Percentiles rank a stretch among this genome's conserved stretches.
Conservation (phyloP, 225 moss, liverwort and hornwort genomes). For the Neckera pumila region DNA sequence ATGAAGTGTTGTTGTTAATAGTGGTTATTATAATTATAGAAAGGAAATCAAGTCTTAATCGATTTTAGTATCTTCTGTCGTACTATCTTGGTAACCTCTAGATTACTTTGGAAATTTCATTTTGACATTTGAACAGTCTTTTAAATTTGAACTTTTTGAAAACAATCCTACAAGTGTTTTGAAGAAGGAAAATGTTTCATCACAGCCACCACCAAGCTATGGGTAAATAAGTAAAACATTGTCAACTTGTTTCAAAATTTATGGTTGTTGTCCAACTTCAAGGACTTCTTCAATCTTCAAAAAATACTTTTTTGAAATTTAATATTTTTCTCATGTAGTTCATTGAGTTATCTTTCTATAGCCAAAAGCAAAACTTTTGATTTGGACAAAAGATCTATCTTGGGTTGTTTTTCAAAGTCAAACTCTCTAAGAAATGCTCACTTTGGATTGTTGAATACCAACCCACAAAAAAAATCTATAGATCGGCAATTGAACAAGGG, state of each 20-base stretch:
- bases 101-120: not conserved
- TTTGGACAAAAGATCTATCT: not conserved
- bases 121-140: fast-evolving
- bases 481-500: fast-evolving
- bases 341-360: not conserved
- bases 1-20: not conserved
- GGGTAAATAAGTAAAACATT: too few relatives aligned
- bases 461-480: not conserved
- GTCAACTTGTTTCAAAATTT: too few relatives aligned
- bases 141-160: not conserved
- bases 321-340: not conserved
- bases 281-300: not conserved
- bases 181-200: not conserved
- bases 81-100: not conserved
- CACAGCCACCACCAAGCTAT: not conserved
- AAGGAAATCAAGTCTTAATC: not conserved
- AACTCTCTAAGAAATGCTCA: not conserved
- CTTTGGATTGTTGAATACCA: not conserved
- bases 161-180: fast-evolving
- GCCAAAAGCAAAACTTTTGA: too few relatives aligned
- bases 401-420: not conserved
- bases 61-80: not conserved
- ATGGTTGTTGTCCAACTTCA: not conserved
- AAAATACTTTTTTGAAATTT: not conserved
- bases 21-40: not conserved